phyloP scores from a whole-genome alignment of 305 asterid genomes.

The Rubia tinctorum region DNA sequence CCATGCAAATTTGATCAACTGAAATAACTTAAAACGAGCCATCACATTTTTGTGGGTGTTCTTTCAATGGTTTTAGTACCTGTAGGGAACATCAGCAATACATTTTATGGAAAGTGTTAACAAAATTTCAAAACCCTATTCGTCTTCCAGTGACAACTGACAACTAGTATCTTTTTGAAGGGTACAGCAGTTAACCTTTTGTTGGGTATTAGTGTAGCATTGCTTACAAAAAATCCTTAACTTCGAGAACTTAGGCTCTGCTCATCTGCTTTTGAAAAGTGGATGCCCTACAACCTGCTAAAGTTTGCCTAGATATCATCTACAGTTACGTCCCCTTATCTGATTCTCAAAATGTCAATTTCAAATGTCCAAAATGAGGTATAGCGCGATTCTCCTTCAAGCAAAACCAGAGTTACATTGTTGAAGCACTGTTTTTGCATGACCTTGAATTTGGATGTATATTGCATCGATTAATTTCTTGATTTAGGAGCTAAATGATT shows the following conservation, averaged over 20 bases:
- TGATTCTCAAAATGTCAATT: neutral
- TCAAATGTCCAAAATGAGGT: conserved; percentile 1
- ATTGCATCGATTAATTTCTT: neutral
- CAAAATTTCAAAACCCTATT: too few species aligned
- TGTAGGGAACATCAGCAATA: too few species aligned
- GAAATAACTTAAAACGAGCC: neutral
- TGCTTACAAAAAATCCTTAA: neutral
- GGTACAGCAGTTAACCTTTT: too few species aligned
- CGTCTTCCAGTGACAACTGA: too few species aligned
- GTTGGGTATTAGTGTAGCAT: too few species aligned
- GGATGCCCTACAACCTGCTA: neutral
- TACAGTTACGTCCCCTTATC: neutral
- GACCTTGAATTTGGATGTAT: neutral
- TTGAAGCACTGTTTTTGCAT: neutral
- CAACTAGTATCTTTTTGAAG: too few species aligned
- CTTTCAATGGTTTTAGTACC: too few species aligned
- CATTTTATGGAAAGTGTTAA: too few species aligned
- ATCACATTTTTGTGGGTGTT: neutral
- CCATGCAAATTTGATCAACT: neutral
- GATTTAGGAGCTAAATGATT: neutral
- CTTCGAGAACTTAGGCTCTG: neutral
- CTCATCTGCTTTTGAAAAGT: neutral
- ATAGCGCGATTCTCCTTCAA: neutral
- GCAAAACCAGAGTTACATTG: neutral
- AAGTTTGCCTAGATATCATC: neutral